phyloP scores from a whole-genome alignment of 108 stramenopile species.

The Heterococcus sp. region DNA sequence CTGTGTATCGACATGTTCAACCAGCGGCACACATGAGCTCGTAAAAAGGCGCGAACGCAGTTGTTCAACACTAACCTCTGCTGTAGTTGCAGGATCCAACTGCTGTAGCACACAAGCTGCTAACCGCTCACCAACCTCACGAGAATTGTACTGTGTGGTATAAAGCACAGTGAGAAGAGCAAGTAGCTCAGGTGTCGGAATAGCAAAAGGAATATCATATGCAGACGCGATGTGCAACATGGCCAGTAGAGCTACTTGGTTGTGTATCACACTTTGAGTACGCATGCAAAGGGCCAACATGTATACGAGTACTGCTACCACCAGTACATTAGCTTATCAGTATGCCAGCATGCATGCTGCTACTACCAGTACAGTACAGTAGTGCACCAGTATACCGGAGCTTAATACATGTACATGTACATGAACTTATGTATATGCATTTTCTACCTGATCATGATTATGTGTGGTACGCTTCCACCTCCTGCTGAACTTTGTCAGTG shows the following conservation, averaged over 20 bases:
- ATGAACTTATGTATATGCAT: conserved; percentile 17
- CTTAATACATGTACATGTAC: background rate
- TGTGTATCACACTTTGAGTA: background rate
- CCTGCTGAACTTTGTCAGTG: conserved; percentile 54
- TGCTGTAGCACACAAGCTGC: conserved; percentile 45
- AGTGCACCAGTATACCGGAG: background rate
- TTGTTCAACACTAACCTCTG: background rate
- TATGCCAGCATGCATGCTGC: background rate
- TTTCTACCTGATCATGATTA: conserved; percentile 34
- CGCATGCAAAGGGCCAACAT: background rate
- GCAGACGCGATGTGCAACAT: background rate
- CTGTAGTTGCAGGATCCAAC: conserved; percentile 36
- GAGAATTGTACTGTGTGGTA: background rate
- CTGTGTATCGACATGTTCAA: background rate
- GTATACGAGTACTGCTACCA: no score
- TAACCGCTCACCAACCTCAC: conserved; percentile 50
- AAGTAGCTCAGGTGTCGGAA: no score
- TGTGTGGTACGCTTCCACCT: conserved; percentile 1
- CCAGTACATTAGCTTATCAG: background rate
- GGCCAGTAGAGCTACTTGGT: background rate
- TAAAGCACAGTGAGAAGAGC: no score
- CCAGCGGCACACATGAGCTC: background rate
- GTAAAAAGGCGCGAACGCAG: background rate
- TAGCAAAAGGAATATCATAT: background rate
- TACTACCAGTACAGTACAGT: background rate